These are phyloP conservation scores for Xylaria sp. DNA, from an alignment of 2,329 filamentous ascomycete species.

Conservation along the genomic window DNA sequence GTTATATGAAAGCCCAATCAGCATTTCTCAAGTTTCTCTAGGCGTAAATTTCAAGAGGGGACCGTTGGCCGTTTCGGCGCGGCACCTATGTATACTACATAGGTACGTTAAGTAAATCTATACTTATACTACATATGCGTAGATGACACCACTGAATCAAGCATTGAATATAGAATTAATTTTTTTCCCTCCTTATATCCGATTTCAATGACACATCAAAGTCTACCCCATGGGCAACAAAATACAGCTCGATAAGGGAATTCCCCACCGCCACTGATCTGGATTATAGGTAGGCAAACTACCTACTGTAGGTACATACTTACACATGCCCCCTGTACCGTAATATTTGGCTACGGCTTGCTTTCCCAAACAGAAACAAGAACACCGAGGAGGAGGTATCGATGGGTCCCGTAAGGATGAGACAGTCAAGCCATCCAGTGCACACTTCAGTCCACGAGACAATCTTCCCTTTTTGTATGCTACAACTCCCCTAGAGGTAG, in stretches of 20 bases:
- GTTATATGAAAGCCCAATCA: conserved; percentile 21
- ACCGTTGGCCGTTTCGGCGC: conserved; percentile 2
- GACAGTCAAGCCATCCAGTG: conserved; percentile 1
- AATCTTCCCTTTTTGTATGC: conserved; percentile 22
- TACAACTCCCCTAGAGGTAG: not conserved
- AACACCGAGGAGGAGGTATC: not conserved
- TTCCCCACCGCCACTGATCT: not conserved
- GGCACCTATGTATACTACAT: not conserved
- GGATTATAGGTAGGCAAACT: too few relatives aligned
- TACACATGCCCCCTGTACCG: not conserved
- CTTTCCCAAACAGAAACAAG: not conserved
- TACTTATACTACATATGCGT: not conserved
- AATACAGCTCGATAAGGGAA: not conserved
- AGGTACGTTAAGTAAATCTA: not conserved
- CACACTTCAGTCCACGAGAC: conserved; percentile 21
- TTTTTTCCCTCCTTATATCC: not conserved
- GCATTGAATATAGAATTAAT: not conserved
- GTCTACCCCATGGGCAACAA: not conserved
- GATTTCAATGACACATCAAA: not conserved
- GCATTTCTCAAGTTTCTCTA: conserved; percentile 9
- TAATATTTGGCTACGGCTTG: not conserved
- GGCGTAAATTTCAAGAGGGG: conserved; percentile 5
- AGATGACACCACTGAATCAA: not conserved
- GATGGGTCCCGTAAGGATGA: not conserved
- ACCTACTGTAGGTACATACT: too few relatives aligned